Base-by-base conservation (phyloP, 176 grass and related monocot genomes). In the Bromus sterilis region DNA sequence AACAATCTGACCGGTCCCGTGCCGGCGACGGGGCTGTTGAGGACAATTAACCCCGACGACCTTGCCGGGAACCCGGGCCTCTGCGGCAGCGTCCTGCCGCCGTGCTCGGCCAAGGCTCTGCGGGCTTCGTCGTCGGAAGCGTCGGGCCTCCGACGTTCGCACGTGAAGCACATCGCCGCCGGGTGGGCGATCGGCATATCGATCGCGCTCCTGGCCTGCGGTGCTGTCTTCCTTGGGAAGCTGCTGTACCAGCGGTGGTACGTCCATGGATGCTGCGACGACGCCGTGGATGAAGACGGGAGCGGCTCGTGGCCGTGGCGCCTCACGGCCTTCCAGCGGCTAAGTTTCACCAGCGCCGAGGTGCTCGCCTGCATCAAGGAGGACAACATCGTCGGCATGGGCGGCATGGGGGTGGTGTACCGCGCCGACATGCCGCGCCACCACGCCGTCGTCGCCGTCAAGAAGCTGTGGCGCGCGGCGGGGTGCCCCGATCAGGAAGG, bases 301-400 rank as follows among this genome's bases (percentile, higher is more conserved):
- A 89, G 73, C 39, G 79, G 85, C 0, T 77, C 90, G n/a, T 98
- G 93, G 96, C 96, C 96, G 3, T 98, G 96, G 96, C 90, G 91
- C 55, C 55, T 98, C 18, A 98, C 90, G 6, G 91, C 86, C 7
- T 98, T 98, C 86, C 96, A 98, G 80, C 77, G 96, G 80, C 49
- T 98, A 58, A 95, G 75, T 31, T 98, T 98, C 85, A 94, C 95
- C 9, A 95, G 93, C 85, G 79, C 81, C 59, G 96, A 95, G 81
- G 93, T 98, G 77, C 79, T 98, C 3, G 87, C 93, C 2, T 98
- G 93, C 81, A 79, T 98, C 82, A 98, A 98, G 76, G 96, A 98
- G 77, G 86, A 71, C 32, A 98, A 98, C 89, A 83, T 95, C 29
- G 84, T 98, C 31, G 96, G 96, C 33, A 98, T 98, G 93, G 96